Conservation (phyloP, 2,329 filamentous ascomycete species). For the Aspergillus costaricaensis region DNA sequence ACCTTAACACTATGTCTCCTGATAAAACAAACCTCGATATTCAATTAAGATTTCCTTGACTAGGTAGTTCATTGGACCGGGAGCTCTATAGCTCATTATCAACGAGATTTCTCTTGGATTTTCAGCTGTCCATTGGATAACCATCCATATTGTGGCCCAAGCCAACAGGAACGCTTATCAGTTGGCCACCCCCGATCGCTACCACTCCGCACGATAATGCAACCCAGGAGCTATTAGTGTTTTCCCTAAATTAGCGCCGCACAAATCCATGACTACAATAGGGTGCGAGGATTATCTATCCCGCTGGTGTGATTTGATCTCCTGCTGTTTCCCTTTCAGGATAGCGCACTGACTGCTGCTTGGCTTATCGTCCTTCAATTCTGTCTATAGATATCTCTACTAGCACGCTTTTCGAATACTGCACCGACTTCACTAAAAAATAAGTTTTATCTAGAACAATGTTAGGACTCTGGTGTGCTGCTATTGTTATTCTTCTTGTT, state of each 20-base stretch:
- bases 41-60: no score
- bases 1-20: no score
- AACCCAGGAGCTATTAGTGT: background rate
- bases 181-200: background rate
- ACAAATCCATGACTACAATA: background rate
- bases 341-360: background rate
- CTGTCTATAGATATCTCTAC: background rate
- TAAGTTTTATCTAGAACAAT: background rate
- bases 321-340: slow-evolving; percentile 8
- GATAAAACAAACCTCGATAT: no score
- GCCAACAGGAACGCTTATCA: background rate
- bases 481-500: background rate
- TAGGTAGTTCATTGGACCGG: no score
- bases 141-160: background rate
- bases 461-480: slow-evolving; percentile 8
- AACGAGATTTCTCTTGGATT: no score
- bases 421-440: background rate
- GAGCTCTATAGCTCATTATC: no score
- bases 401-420: background rate
- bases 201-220: background rate
- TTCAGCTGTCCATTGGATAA: no score
- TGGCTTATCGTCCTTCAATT: background rate
- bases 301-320: background rate
- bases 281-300: background rate
- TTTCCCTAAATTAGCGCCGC: background rate